phyloP scores from a whole-genome alignment of 2,329 filamentous ascomycete genomes.

The Phaeosphaeriaceae sp. region DNA sequence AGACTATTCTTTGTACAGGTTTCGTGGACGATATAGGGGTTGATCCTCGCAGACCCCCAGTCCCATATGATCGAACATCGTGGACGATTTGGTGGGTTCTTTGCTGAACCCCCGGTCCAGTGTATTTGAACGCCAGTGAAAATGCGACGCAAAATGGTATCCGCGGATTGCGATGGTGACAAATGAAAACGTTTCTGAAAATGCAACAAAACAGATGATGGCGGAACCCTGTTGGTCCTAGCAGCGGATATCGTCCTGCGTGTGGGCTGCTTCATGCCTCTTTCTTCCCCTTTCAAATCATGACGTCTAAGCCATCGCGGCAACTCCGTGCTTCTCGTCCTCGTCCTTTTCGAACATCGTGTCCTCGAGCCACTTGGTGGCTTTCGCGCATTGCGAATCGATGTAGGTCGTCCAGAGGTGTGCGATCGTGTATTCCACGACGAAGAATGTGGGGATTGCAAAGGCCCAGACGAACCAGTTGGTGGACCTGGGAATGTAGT shows the following conservation, averaged over 20 bases:
- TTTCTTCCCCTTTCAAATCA: not conserved
- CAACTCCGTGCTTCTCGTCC: conserved; percentile 44
- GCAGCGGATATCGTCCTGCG: not conserved
- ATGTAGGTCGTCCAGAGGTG: conserved; percentile 61
- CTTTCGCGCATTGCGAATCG: conserved; percentile 57
- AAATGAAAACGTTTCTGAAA: conserved; percentile 13
- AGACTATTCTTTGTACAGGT: not conserved
- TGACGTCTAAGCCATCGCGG: conserved; percentile 29
- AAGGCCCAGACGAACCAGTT: conserved; percentile 49
- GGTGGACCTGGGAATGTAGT: conserved; percentile 53
- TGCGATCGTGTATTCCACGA: conserved; percentile 56
- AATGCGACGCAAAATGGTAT: conserved; percentile 11
- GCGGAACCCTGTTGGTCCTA: not conserved
- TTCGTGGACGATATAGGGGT: too few relatives aligned
- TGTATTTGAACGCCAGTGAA: conserved; percentile 4
- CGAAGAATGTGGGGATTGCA: conserved; percentile 57
- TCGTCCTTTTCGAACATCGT: conserved; percentile 55
- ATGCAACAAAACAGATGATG: not conserved
- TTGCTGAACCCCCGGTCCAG: not conserved
- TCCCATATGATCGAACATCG: not conserved
- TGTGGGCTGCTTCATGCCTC: not conserved
- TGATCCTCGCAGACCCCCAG: too few relatives aligned
- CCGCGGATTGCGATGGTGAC: conserved; percentile 5
- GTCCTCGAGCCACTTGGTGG: conserved; percentile 58
- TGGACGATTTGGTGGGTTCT: not conserved